These are phyloP conservation scores for Xylaria castorea DNA, from an alignment of 495 filamentous ascomycete species.

Conservation along the genomic window DNA sequence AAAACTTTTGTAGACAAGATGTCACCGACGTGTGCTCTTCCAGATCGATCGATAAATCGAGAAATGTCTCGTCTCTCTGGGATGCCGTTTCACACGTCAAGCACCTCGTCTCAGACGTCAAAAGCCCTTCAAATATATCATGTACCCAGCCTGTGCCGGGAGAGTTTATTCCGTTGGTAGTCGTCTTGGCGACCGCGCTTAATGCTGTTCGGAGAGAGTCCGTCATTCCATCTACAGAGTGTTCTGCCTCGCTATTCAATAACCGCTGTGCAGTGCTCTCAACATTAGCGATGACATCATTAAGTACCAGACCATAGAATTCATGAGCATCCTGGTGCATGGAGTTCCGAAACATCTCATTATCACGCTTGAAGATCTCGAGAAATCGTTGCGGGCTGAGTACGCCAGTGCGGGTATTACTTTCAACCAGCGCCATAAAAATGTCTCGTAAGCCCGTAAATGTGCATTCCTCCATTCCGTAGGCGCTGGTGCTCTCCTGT, in stretches of 20 bases:
- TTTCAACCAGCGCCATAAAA: constrained; percentile 87
- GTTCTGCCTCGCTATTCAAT: constrained; percentile 54
- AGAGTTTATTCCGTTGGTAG: constrained; percentile 47
- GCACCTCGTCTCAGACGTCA: constrained; percentile 96
- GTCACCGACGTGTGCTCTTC: constrained; percentile 97
- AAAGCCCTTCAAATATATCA: constrained; percentile 91
- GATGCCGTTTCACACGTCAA: constrained; percentile 96
- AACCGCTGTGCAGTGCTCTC: constrained; percentile 76
- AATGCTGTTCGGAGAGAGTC: constrained; percentile 53
- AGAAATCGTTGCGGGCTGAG: constrained; percentile 93
- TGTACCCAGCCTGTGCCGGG: constrained; percentile 88
- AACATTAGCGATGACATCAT: constrained; percentile 92
- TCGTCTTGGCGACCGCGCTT: constrained; percentile 48
- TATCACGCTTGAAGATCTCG: constrained; percentile 89
- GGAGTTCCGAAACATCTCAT: constrained; percentile 95
- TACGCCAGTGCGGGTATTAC: constrained; percentile 82
- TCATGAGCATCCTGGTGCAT: constrained; percentile 99
- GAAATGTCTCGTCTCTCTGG: constrained; percentile 91
- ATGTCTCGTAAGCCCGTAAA: constrained; percentile 96
- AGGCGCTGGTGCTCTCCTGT: constrained; percentile 76
- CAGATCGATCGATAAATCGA: constrained; percentile 95
- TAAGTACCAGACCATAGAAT: constrained; percentile 93
- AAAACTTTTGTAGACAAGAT: constrained; percentile 93
- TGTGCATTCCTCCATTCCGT: constrained; percentile 92
- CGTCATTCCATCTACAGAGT: constrained; percentile 40